Evolutionary conservation across 192 early-diverging fungal species (phyloP), one percentile per base, ranked within the genome.

Genomic region (Backusella mclennaniae): DNA sequence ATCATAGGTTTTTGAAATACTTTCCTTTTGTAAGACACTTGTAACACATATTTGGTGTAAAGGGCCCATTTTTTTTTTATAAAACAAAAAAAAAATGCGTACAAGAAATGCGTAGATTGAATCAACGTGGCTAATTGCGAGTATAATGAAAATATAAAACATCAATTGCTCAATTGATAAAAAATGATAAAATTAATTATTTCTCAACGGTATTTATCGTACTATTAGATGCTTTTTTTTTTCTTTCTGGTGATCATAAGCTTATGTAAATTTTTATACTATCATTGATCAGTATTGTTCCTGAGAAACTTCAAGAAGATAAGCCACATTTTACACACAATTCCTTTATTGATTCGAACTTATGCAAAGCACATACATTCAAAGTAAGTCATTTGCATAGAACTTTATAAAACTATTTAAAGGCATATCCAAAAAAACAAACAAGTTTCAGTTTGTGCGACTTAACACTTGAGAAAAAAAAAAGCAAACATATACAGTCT

Each of bases 361-460:
- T 52, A 52, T 52, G 46, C 46, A 52, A 52, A 52, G 46, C 46
- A 52, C 46, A 52, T 52, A 52, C 46, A 52, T 52, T 52, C 46
- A 53, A 53, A 53, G n/a, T n/a, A n/a, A 53, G 52, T 53, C 52
- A 53, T 21, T 53, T 53, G 52, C 19, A 53, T 53, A 21, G 52
- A 53, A 21, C 6, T 21, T 53, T 21, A 53, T 21, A 19, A 53
- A 53, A 53, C 52, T 53, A 53, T 53, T 53, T 53, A 53, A 53
- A 53, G 52, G 52, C 19, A 21, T n/a, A 33, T n/a, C n/a, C 17
- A 23, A 53, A n/a, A 53, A 56, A 56, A 56, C 53, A 56, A 56
- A 56, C 53, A 56, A 26, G 53, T 56, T 56, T 56, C 53, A 56
- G 53, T 56, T 56, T 56, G 53, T 56, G 53, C n/a, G 8, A 56